These are phyloP conservation scores for Immersiporthe knoxdaviesiana DNA, from an alignment of 2,329 filamentous ascomycete species.

Conservation along the genomic window DNA sequence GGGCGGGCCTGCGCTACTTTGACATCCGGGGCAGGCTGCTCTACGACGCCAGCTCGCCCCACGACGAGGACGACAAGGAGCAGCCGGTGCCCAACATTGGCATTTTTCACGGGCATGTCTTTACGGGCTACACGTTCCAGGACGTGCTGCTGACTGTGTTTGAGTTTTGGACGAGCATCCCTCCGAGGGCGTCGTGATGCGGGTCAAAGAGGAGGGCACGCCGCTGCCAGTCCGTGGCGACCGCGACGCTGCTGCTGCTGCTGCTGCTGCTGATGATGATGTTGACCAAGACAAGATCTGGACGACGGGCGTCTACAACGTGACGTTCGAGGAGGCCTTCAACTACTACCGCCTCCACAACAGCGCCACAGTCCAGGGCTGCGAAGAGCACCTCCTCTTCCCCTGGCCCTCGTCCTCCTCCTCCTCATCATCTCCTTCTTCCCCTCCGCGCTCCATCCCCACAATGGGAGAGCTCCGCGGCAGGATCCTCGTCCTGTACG, in stretches of 20 bases:
- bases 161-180: slow-evolving; percentile 50
- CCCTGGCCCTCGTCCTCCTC: slow-evolving; percentile 14
- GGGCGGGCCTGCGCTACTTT: slow-evolving; percentile 52
- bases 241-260: too few relatives aligned
- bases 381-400: slow-evolving; percentile 40
- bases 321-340: slow-evolving; percentile 51
- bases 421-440: too few relatives aligned
- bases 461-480: slow-evolving; percentile 50
- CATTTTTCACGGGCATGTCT: slow-evolving; percentile 51
- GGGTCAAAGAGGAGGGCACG: slow-evolving; percentile 52
- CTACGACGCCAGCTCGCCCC: slow-evolving; percentile 40
- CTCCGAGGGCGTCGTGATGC: slow-evolving; percentile 52
- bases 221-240: slow-evolving; percentile 35
- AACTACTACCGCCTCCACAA: slow-evolving; percentile 44
- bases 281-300: slow-evolving; percentile 1
- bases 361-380: slow-evolving; percentile 41
- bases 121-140: slow-evolving; percentile 49
- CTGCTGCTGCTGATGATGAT: too few relatives aligned
- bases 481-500: slow-evolving; percentile 52
- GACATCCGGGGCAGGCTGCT: slow-evolving; percentile 52
- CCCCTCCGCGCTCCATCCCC: slow-evolving; percentile 39
- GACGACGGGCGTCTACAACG: slow-evolving; percentile 37
- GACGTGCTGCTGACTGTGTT: slow-evolving; percentile 49
- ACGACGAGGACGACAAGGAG: slow-evolving; percentile 20
- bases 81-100: slow-evolving; percentile 38